Base-by-base conservation (phyloP, 2,329 filamentous ascomycete species). In the Annulohypoxylon truncatum region DNA sequence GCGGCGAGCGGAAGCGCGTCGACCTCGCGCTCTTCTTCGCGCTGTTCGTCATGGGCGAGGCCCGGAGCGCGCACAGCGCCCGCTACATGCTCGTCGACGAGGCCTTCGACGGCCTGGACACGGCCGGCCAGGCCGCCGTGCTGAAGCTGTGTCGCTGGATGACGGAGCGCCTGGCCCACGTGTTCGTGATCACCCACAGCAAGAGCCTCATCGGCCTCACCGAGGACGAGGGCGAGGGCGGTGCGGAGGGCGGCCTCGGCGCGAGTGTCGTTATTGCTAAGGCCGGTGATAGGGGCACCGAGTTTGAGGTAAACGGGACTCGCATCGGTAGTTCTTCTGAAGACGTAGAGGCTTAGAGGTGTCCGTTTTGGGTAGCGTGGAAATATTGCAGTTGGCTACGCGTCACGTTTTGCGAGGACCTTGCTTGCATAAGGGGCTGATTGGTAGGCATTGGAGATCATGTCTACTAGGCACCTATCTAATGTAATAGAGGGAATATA, bases 1-100 rank as follows among this genome's bases (percentile, higher is more conserved):
- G 75, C 24, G 77, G 77, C 55, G 76, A 78, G 69, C 75, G 77
- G n/a, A 78, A 77, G 48, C 75, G 77, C 42, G 73, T 77, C 31
- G 76, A 78, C 62, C 74, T 78, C 0, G 77, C 77, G 22, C 70
- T 78, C 15, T 77, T 78, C 66, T 78, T 78, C 42, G 75, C 76
- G 10, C 70, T 78, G 15, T 67, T 77, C 56, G 69, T 73, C 55
- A 66, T 77, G 31, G 54, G 67, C 38, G 72, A 76, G 60, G 69
- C 73, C 0, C 65, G 71, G 13, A 74, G 73, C 38, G 46, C 70
- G 5, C 74, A 78, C 61, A 72, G 75, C 26, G 74, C 77, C 5
- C 68, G 74, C 15, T 78, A 78, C 55, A 67, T 78, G 61, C 73
- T 78, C 12, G 70, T 78, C 5, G 77, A 78, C 54, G 77, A 78